Base-by-base conservation (phyloP, 2,329 filamentous ascomycete genomes). In the Aspergillus sp. region DNA sequence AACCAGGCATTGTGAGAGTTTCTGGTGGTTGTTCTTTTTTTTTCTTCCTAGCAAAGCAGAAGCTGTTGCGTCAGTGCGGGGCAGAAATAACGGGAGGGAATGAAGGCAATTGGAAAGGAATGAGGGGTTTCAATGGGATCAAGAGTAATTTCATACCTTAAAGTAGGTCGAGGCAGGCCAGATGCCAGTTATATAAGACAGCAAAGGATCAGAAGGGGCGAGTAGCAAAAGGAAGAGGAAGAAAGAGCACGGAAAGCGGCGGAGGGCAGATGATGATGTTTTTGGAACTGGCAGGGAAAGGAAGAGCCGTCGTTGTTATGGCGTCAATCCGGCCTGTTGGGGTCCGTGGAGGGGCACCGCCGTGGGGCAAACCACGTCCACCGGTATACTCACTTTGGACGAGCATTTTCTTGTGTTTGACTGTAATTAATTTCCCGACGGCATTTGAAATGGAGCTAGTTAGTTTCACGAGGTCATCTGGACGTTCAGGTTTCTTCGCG, bases 1-100 rank as follows among this genome's bases (percentile, higher is more conserved):
- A 68, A 55, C 57, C 59, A 48, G 65, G 58, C 64, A 67, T 67
- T 44, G 49, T 65, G 57, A 52, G 42, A 34, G 48, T 40, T 42
- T 32, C 40, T 39, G 39, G 42, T 46, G 47, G 47, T 39, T 46
- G 37, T 43, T 33, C 37, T 45, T 43, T 38, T 43, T 38, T 7
- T 41, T 42, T 32, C 51, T 64, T 19, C 19, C 19, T 19, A 19
- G 19, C 19, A 19, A 19, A 19, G 19, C 19, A 19, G 19, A 19
- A 19, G 19, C 19, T 19, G 19, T 52, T 35, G 33, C 33, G 33
- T 35, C 33, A 35, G 12, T 35, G 40, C 41, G 27, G 34, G n/a
- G 28, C 11, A 27, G 28, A 19, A 19, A 19, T 2, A 19, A 19
- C 19, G 36, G 26, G 27, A 27, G 6, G 27, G 8, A 35, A 13